Evolutionary conservation across 1,139 yeast genomes (phyloP), one percentile per base, ranked within the genome.

Genomic region (Candida pseudoviswanathii): DNA sequence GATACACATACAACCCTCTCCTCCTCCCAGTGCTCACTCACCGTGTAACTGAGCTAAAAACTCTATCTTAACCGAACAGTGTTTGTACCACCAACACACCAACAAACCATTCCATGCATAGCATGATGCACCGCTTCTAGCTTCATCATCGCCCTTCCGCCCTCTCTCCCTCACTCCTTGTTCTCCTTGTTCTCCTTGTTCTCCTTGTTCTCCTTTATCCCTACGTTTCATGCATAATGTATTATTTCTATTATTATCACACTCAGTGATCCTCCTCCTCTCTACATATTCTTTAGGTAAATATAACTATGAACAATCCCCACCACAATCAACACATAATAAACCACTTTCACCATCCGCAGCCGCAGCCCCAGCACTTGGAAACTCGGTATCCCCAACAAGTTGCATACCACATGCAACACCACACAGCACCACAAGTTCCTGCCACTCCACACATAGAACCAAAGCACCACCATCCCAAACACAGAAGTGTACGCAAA

Each of bases 391-490:
- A 92, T 79, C 0, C 97, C 96, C 70, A 88, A 73, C 50, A 80
- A 67, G 64, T 94, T 94, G 66, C 98, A 92, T 48, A 86, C 75
- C 1, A 78, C 60, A 63, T 94, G 99, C 2, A 84, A 81, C 1
- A 78, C 63, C 16, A 87, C 70, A 33, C 88, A 77, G 26, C 87
- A 73, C 86, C 87, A 84, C 6, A 89, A 63, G 49, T 81, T 82
- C 4, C 79, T 75, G 24, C 42, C 83, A 70, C 57, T 77, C 27
- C 43, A 40, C 8, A 49, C 77, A 58, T 82, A 87, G 8, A 89
- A 61, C 57, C 75, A 77, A 52, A 87, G 80, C 2, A 96, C 89
- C 49, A 89, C 71, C 50, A 83, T 73, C 0, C 98, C 99, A 69
- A 95, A 94, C 9, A 88, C 52, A 2, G 88, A 75, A 1, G 99